A percentile compares a stretch with the other conserved stretches of the same genome.
These are phyloP conservation scores for Maudiozyma serrabonitensis DNA, from an alignment of 805 yeast genomes.

Conservation along the genomic window DNA sequence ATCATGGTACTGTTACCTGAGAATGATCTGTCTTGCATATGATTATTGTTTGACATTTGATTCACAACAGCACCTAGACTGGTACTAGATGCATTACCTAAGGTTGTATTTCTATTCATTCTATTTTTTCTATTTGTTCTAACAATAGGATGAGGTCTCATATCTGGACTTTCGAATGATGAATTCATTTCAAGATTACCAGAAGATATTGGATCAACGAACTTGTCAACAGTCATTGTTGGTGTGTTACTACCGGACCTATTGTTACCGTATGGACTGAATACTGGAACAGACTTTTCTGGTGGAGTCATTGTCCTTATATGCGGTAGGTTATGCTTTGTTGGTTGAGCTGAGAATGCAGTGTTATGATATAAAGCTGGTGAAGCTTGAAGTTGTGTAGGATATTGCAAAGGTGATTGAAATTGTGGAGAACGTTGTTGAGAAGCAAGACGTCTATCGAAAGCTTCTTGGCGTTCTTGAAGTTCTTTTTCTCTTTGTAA, in stretches of 20 bases:
- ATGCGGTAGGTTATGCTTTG: conserved; percentile 3
- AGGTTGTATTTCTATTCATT: conserved; percentile 20
- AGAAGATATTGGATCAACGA: conserved; percentile 16
- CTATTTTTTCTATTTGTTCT: conserved; percentile 29
- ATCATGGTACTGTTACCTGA: not conserved
- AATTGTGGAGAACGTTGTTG: conserved; percentile 2
- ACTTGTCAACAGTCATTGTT: conserved; percentile 9
- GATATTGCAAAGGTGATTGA: conserved; percentile 7
- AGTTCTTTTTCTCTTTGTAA: conserved; percentile 22
- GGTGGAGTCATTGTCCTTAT: conserved; percentile 1
- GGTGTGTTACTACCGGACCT: conserved; percentile 3
- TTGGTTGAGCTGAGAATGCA: conserved; percentile 1
- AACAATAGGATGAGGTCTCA: conserved; percentile 7
- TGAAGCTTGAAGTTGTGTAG: conserved; percentile 1
- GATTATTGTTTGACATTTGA: conserved; percentile 6
- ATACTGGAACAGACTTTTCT: conserved; percentile 5
- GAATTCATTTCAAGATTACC: conserved; percentile 4
- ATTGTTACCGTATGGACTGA: conserved; percentile 8
- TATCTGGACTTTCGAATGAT: conserved; percentile 7
- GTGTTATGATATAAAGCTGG: conserved; percentile 2
- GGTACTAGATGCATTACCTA: conserved; percentile 24
- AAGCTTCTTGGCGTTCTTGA: conserved; percentile 24
- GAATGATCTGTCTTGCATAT: conserved; percentile 4
- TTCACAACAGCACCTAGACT: conserved; percentile 8
- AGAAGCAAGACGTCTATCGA: conserved; percentile 16